phyloP scores from a whole-genome alignment of 768 basidiomycete genomes.

The Sporobolomyces roseus region DNA sequence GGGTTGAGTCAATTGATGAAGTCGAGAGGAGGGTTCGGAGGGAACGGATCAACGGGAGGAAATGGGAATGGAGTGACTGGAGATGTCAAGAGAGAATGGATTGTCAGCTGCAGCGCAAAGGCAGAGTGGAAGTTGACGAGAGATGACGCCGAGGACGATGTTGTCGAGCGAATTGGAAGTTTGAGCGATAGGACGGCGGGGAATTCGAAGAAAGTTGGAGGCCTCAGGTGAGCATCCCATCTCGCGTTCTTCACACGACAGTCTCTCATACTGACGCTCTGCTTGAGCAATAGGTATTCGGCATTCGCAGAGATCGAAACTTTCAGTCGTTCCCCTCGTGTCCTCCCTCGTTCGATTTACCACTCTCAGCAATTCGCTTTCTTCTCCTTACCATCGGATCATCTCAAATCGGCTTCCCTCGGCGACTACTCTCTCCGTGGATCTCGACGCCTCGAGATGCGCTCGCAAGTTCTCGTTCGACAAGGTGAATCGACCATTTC shows the following conservation, averaged over 20 bases:
- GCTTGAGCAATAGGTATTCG: conserved; percentile 46
- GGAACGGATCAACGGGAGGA: neutral
- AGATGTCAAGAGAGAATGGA: conserved; percentile 15
- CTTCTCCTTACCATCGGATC: conserved; percentile 68
- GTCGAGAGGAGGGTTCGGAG: conserved; percentile 3
- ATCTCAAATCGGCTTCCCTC: conserved; percentile 45
- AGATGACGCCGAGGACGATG: conserved; percentile 9
- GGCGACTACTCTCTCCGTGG: neutral
- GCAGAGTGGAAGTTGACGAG: conserved; percentile 31
- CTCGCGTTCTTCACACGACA: neutral
- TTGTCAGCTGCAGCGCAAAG: neutral
- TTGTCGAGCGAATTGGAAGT: too few relatives aligned
- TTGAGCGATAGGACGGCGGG: too few relatives aligned
- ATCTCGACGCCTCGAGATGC: conserved; percentile 18
- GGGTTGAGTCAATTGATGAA: conserved; percentile 37
- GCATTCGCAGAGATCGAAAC: conserved; percentile 80
- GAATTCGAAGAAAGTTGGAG: neutral
- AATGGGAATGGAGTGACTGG: neutral
- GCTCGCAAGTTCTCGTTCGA: conserved; percentile 26
- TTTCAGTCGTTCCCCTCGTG: conserved; percentile 57
- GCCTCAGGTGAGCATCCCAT: neutral
- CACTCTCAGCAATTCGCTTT: conserved; percentile 82
- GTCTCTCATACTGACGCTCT: neutral
- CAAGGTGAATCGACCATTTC: too few relatives aligned
- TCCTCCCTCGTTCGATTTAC: conserved; percentile 73